A percentile compares a stretch with the other conserved stretches of the same genome.
phyloP scores from a whole-genome alignment of 495 filamentous ascomycete species.

The Podospora anserina region DNA sequence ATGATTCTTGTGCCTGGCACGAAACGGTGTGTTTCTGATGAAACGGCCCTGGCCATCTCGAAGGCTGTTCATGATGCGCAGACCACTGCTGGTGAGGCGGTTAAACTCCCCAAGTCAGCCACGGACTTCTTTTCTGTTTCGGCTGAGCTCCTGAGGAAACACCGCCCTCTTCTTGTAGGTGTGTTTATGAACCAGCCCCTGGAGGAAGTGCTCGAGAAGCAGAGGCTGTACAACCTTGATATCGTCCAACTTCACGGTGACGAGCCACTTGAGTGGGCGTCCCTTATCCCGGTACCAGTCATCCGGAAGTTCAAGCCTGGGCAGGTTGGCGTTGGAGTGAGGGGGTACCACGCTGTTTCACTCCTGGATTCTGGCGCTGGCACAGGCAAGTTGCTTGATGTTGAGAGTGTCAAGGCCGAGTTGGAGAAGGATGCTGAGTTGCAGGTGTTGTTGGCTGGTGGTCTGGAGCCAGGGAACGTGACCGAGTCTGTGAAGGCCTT shows the following conservation, averaged over 20 bases:
- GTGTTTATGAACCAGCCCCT: constrained; percentile 93
- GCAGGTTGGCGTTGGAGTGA: constrained; percentile 63
- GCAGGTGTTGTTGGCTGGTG: constrained; percentile 76
- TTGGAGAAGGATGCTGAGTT: constrained; percentile 59
- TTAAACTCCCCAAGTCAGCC: constrained; percentile 27
- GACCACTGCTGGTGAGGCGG: constrained; percentile 10
- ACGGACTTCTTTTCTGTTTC: constrained; percentile 47
- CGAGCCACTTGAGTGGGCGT: constrained; percentile 90
- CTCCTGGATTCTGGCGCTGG: constrained; percentile 83
- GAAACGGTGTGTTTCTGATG: constrained; percentile 71
- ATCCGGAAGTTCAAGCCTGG: constrained; percentile 75
- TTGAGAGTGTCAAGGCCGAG: constrained; percentile 57
- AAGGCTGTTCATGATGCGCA: constrained; percentile 58
- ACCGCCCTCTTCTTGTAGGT: constrained; percentile 77
- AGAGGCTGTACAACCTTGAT: constrained; percentile 75
- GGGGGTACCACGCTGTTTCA: constrained; percentile 79
- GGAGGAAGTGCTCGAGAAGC: constrained; percentile 70
- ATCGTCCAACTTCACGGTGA: constrained; percentile 87
- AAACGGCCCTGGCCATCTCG: constrained; percentile 77
- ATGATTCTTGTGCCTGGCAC: constrained; percentile 85
- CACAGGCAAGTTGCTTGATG: constrained; percentile 72
- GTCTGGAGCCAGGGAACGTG: constrained; percentile 74
- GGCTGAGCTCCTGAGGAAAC: constrained; percentile 33
- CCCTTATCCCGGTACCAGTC: constrained; percentile 82
- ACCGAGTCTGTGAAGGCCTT: constrained; percentile 55